These are phyloP conservation scores for Beauveria rudraprayagi DNA, from an alignment of 2,329 filamentous ascomycete species.

Conservation along the genomic window DNA sequence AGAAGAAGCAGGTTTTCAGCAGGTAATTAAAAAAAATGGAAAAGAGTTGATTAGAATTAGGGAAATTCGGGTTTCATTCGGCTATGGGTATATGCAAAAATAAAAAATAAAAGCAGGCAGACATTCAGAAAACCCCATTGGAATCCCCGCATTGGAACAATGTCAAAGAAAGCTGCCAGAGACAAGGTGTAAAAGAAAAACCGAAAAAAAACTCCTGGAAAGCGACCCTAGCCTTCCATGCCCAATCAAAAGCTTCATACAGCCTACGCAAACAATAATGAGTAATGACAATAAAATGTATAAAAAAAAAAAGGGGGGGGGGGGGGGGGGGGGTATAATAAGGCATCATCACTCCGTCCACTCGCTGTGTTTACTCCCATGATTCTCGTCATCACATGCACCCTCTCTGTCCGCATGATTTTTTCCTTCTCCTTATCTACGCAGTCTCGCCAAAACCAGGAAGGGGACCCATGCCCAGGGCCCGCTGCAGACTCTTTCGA, in stretches of 20 bases:
- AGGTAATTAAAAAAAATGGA: neutral
- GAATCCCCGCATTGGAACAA: too few species aligned
- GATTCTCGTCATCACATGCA: neutral
- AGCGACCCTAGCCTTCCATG: neutral
- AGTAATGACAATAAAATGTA: neutral
- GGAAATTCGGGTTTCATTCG: neutral
- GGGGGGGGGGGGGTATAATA: conserved; percentile 4
- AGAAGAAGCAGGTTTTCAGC: too few species aligned
- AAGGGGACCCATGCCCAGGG: conserved; percentile 31
- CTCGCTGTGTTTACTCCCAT: neutral
- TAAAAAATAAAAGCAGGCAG: neutral
- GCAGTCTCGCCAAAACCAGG: conserved; percentile 9
- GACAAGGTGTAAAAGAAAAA: neutral
- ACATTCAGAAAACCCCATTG: too few species aligned
- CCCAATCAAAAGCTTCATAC: neutral
- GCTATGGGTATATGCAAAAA: conserved; percentile 9
- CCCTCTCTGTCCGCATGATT: neutral
- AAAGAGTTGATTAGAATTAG: neutral
- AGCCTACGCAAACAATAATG: neutral
- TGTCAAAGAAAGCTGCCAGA: neutral
- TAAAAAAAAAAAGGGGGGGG: too few species aligned
- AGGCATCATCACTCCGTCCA: neutral
- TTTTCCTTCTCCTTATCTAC: neutral
- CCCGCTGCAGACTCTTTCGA: conserved; percentile 38
- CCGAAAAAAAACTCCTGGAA: neutral